phyloP scores from a whole-genome alignment of 352 stramenopile species.

The Phytophthora fragariae region DNA sequence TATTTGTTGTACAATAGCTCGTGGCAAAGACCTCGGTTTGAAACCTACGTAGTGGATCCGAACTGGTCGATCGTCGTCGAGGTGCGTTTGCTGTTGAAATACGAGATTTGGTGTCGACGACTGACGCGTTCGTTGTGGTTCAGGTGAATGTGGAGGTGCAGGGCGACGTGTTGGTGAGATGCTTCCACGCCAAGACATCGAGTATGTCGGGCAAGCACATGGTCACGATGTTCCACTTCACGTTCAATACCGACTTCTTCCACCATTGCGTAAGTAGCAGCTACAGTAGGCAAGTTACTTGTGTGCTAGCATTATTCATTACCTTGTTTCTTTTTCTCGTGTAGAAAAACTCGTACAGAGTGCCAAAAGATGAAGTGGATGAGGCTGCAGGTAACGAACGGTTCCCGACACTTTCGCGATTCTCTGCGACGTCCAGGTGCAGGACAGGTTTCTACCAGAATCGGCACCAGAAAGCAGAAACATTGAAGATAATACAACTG shows the following conservation, averaged over 20 bases:
- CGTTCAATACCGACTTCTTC: constrained; percentile 86
- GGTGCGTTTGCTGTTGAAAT: constrained; percentile 20
- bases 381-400: constrained; percentile 58
- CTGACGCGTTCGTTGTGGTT: background rate
- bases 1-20: constrained; percentile 77
- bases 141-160: constrained; percentile 79
- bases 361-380: constrained; percentile 71
- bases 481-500: background rate
- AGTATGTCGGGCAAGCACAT: constrained; percentile 84
- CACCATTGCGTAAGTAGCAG: constrained; percentile 62
- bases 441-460: background rate
- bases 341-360: constrained; percentile 55
- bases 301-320: background rate
- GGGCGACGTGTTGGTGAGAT: constrained; percentile 72
- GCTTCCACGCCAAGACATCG: constrained; percentile 77
- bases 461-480: background rate
- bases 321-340: background rate
- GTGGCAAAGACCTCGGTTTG: constrained; percentile 70
- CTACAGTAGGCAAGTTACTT: background rate
- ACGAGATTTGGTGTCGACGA: background rate
- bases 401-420: constrained; percentile 54
- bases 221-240: constrained; percentile 89
- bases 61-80: constrained; percentile 66
- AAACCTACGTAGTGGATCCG: constrained; percentile 64
- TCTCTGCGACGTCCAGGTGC: background rate